Evolutionary conservation across 495 filamentous ascomycete genomes (phyloP).

Genomic region (Platismatia glauca): DNA sequence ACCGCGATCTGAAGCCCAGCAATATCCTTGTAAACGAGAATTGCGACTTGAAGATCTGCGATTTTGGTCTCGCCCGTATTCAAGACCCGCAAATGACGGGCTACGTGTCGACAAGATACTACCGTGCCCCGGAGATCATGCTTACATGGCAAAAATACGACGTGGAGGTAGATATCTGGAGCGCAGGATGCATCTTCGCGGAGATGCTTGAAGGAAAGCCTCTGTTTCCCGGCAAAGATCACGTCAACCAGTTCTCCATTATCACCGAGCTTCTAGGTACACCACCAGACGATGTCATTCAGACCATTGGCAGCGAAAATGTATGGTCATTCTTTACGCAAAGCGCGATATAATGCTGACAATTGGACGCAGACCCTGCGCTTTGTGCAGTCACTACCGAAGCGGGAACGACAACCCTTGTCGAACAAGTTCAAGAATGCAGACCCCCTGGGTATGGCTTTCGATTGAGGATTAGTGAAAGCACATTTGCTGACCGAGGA

Average conservation of each 20-base stretch:
- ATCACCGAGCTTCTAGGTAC: constrained; percentile 97
- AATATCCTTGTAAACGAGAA: constrained; percentile 99
- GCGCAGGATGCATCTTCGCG: constrained; percentile 96
- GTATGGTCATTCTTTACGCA: constrained; percentile 40
- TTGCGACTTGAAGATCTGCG: constrained; percentile 98
- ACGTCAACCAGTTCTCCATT: constrained; percentile 98
- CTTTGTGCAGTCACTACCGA: constrained; percentile 97
- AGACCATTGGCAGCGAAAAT: constrained; percentile 97
- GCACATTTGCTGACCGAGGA: constrained; percentile 2
- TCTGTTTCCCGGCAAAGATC: constrained; percentile 96
- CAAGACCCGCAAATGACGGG: constrained; percentile 99
- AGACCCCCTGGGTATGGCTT: constrained; percentile 70
- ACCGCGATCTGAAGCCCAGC: constrained; percentile 94
- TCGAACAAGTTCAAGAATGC: constrained; percentile 93
- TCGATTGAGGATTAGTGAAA: not conserved
- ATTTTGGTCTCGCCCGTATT: constrained; percentile 93
- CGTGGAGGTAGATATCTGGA: constrained; percentile 99
- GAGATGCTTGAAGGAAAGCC: constrained; percentile 99
- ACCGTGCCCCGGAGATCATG: constrained; percentile 98
- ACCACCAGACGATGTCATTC: constrained; percentile 96
- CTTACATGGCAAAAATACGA: constrained; percentile 99
- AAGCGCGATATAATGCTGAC: constrained; percentile 16
- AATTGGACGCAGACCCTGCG: constrained; percentile 61
- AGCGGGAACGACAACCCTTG: constrained; percentile 82
- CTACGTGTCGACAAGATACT: constrained; percentile 97